Conservation (phyloP, 805 yeast genomes). For the Hanseniaspora clermontiae region DNA sequence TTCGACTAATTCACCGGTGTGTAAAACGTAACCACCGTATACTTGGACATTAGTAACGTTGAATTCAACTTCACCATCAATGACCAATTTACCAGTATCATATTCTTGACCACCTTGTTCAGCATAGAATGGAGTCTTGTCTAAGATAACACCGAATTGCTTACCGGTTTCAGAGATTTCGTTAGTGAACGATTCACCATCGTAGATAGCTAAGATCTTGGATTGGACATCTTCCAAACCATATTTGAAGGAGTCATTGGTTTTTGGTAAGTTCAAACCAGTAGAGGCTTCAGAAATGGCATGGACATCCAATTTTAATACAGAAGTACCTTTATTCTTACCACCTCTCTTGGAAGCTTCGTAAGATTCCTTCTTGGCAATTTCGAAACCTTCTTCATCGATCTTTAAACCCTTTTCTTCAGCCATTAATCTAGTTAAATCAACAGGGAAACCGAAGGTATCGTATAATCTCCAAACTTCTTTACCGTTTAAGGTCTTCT, state of each 20-base stretch:
- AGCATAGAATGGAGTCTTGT: slow-evolving; percentile 90
- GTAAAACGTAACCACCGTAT: slow-evolving; percentile 90
- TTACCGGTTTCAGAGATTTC: slow-evolving; percentile 33
- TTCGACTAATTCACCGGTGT: slow-evolving; percentile 74
- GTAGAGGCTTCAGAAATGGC: slow-evolving; percentile 59
- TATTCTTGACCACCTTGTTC: slow-evolving; percentile 99
- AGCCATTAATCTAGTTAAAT: slow-evolving; percentile 94
- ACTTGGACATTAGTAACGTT: slow-evolving; percentile 82
- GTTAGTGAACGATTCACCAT: slow-evolving; percentile 19
- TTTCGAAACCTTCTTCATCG: slow-evolving; percentile 84
- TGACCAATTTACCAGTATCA: slow-evolving; percentile 84
- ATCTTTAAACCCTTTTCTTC: slow-evolving; percentile 90
- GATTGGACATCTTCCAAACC: slow-evolving; percentile 58
- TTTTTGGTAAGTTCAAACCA: slow-evolving; percentile 52
- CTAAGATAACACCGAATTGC: slow-evolving; percentile 71
- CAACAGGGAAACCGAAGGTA: slow-evolving; percentile 98
- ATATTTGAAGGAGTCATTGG: slow-evolving; percentile 74
- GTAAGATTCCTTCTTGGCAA: slow-evolving; percentile 74
- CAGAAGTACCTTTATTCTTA: slow-evolving; percentile 41
- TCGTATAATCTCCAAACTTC: slow-evolving; percentile 98
- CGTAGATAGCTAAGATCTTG: slow-evolving; percentile 19
- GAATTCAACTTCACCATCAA: slow-evolving; percentile 80
- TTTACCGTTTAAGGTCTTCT: slow-evolving; percentile 70
- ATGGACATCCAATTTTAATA: slow-evolving; percentile 83
- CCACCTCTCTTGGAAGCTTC: slow-evolving; percentile 92